Percentiles rank a stretch among this genome's conserved stretches.
These are phyloP conservation scores for Symmetrospora coprosmae DNA, from an alignment of 768 basidiomycete species.

Conservation along the genomic window DNA sequence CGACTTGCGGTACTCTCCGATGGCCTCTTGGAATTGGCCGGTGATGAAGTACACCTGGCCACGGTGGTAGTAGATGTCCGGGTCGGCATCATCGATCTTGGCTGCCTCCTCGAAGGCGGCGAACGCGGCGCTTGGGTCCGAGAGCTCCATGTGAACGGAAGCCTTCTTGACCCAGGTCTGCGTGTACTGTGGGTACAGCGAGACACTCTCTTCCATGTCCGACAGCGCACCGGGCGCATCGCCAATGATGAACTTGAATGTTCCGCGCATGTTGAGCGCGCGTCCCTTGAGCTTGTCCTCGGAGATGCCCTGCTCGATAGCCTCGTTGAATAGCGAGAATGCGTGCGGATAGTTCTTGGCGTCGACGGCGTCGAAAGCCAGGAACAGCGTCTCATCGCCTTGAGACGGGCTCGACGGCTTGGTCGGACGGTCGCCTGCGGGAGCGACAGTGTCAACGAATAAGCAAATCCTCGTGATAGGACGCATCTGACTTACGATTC, in stretches of 20 bases:
- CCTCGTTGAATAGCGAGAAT: conserved; percentile 63
- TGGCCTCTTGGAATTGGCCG: conserved; percentile 70
- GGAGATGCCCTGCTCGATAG: conserved; percentile 72
- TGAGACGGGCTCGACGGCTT: conserved; percentile 54
- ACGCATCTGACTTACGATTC: conserved; percentile 53
- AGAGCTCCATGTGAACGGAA: conserved; percentile 91
- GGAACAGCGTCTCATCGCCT: conserved; percentile 68
- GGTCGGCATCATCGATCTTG: conserved; percentile 62
- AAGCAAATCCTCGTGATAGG: background rate
- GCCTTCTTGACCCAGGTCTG: conserved; percentile 94
- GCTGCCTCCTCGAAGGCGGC: conserved; percentile 83
- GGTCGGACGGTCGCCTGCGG: conserved; percentile 37
- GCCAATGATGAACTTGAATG: conserved; percentile 91
- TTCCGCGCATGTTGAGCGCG: conserved; percentile 81
- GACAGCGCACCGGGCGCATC: conserved; percentile 67
- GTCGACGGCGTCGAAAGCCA: conserved; percentile 67
- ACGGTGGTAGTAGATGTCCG: conserved; percentile 96
- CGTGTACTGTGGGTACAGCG: conserved; percentile 50
- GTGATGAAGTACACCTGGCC: conserved; percentile 97
- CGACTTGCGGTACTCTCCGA: conserved; percentile 79
- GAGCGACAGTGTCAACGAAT: background rate
- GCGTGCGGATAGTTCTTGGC: conserved; percentile 75
- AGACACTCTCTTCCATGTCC: conserved; percentile 65
- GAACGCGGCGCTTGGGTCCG: conserved; percentile 64
- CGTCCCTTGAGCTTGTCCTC: conserved; percentile 57